Base-by-base conservation (phyloP, 257 asterid genomes). In the Forsythia suspensa region DNA sequence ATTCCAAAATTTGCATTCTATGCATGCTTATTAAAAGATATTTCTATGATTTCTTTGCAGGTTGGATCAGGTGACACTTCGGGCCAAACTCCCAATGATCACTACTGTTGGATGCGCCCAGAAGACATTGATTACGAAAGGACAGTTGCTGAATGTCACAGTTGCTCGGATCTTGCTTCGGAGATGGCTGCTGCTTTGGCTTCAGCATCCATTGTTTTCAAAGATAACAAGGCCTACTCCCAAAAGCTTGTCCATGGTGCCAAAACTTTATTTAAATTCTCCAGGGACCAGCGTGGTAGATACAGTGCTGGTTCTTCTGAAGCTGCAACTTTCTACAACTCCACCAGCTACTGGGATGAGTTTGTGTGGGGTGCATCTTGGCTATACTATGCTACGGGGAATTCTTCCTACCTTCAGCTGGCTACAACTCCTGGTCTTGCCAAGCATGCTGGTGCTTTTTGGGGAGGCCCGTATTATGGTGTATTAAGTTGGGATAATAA, bases 111-210 rank as follows among this genome's bases (percentile, higher is more conserved):
- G 99, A 89, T 87, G 90, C 89, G 98, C 2, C 99, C 99, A 0
- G 99, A 95, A 87, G 98, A 95, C 83, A 95, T 95, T 61, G 97
- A 93, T 80, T 93, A 95, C 0, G 85, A 73, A 0, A 81, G 99
- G 44, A 97, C 94, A 16, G 92, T 92, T 76, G 59, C 73, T 37
- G 88, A 83, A 80, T 95, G 98, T 67, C 71, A 68, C 52, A 37
- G 88, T 87, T 95, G 99, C 89, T 95, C 99, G 0, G 99, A 95
- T 82, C 96, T 95, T 80, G 90, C 99, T 40, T 93, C 97, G 10
- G 99, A 95, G 80, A 93, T 95, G 99, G 93, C 99, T 76, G 99
- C 99, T 77, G 94, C 99, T 18, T 83, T 95, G 83, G 99, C 99
- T 55, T 94, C 99, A 21, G 98, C 99, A 1, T 95, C 99, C 18